Evolutionary conservation across 805 yeast genomes (phyloP).

Genomic region (Yarrowia hollandica): DNA sequence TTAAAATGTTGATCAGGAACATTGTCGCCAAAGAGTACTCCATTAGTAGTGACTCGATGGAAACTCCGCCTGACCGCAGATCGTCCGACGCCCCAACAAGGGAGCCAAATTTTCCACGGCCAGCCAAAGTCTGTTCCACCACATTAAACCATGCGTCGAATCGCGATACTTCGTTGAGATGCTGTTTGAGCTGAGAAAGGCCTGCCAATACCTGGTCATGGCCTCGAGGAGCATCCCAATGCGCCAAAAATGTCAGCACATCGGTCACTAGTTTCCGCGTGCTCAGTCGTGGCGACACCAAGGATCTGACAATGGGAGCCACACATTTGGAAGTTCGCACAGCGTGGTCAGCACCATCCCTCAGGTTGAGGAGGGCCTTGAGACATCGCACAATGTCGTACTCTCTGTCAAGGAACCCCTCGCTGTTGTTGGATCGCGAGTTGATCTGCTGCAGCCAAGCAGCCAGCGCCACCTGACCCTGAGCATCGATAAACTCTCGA

Average conservation of each 20-base stretch:
- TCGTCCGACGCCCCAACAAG: constrained; percentile 91
- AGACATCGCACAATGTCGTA: constrained; percentile 74
- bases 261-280: constrained; percentile 83
- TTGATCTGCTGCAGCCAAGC: constrained; percentile 57
- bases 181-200: constrained; percentile 49
- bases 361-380: constrained; percentile 66
- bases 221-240: constrained; percentile 48
- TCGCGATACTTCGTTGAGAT: constrained; percentile 42
- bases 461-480: constrained; percentile 78
- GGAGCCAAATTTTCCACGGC: constrained; percentile 87
- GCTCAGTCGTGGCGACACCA: constrained; percentile 69
- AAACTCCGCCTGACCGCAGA: constrained; percentile 52
- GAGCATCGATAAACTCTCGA: constrained; percentile 66
- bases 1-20: constrained; percentile 66
- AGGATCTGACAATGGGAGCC: constrained; percentile 66
- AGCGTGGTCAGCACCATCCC: constrained; percentile 61
- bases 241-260: constrained; percentile 58
- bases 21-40: constrained; percentile 74
- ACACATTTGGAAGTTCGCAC: constrained; percentile 48
- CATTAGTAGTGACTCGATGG: constrained; percentile 59
- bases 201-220: constrained; percentile 60
- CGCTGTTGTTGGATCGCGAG: constrained; percentile 39
- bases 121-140: constrained; percentile 69
- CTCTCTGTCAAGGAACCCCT: constrained; percentile 65
- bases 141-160: constrained; percentile 71